phyloP scores from a whole-genome alignment of 495 filamentous ascomycete species.

The Hyaloscypha hepaticicola region DNA sequence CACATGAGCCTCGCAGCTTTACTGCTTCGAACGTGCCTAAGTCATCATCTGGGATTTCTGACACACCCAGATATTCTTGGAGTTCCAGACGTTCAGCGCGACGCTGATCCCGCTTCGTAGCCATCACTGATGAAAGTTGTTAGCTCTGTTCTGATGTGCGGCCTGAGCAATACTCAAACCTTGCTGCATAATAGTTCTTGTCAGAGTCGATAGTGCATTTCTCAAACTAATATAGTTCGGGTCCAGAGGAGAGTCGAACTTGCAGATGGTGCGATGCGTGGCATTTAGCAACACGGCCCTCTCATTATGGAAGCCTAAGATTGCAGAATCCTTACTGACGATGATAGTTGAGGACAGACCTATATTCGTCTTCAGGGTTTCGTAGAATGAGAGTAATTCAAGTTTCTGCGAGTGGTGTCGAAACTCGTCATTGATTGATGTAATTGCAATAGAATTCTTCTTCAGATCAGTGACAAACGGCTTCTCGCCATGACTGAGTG shows the following conservation, averaged over 20 bases:
- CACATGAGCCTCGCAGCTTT: background rate
- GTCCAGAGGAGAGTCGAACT: conserved; percentile 41
- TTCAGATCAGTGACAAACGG: conserved; percentile 45
- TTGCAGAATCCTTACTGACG: conserved; percentile 46
- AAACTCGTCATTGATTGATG: conserved; percentile 51
- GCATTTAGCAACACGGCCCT: conserved; percentile 41
- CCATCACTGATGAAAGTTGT: too few species aligned
- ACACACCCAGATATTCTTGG: background rate
- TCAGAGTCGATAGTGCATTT: conserved; percentile 34
- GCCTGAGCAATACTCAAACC: too few species aligned
- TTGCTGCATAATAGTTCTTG: background rate
- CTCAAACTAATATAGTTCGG: conserved; percentile 41
- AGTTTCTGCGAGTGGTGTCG: conserved; percentile 40
- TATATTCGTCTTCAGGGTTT: conserved; percentile 40
- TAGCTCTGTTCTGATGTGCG: too few species aligned
- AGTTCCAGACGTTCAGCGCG: too few species aligned
- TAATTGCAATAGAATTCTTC: conserved; percentile 35
- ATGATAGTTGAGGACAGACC: conserved; percentile 35
- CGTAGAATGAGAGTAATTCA: conserved; percentile 50
- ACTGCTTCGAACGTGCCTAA: background rate
- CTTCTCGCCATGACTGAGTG: conserved; percentile 21
- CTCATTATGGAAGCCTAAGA: conserved; percentile 46
- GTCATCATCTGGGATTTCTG: background rate
- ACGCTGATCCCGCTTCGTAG: too few species aligned
- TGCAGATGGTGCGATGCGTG: conserved; percentile 50